A percentile compares a stretch with the other conserved stretches of the same genome.
phyloP scores from a whole-genome alignment of 768 basidiomycete genomes.

The Trametes meyenii region DNA sequence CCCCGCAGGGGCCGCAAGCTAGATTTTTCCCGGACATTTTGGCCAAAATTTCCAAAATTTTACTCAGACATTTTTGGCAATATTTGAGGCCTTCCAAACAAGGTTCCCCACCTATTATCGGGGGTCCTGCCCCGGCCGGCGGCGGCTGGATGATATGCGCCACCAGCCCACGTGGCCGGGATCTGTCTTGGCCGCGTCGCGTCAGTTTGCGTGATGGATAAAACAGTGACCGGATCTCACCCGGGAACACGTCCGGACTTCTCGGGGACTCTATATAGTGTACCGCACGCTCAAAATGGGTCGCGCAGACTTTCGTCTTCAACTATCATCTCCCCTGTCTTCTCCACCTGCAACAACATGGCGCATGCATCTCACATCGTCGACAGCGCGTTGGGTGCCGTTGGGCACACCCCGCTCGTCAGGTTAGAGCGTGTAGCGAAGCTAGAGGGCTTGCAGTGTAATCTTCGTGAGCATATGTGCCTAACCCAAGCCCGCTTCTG shows the following conservation, averaged over 20 bases:
- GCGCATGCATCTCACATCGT: slow-evolving; percentile 50
- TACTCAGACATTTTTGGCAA: no score
- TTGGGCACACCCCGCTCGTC: slow-evolving; percentile 91
- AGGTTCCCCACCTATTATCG: no score
- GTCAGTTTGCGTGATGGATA: neutral
- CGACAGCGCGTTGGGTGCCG: slow-evolving; percentile 78
- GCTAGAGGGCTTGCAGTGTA: slow-evolving; percentile 80
- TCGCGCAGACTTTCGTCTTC: slow-evolving; percentile 7
- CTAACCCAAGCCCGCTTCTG: neutral
- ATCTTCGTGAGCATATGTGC: slow-evolving; percentile 65
- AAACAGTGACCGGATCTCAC: neutral
- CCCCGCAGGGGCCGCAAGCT: no score
- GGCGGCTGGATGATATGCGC: no score
- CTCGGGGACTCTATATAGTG: neutral
- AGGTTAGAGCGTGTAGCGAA: slow-evolving; percentile 79
- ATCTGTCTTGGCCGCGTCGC: neutral
- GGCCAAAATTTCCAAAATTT: no score
- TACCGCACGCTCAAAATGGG: neutral
- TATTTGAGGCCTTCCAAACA: no score
- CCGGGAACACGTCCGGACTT: neutral
- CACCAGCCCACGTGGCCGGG: neutral
- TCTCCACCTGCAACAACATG: no score
- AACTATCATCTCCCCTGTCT: slow-evolving; percentile 2
- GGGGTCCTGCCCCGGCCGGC: no score
- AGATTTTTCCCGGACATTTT: no score